Base-by-base conservation (phyloP, 2,329 filamentous ascomycete genomes). In the Cadophora gregata region DNA sequence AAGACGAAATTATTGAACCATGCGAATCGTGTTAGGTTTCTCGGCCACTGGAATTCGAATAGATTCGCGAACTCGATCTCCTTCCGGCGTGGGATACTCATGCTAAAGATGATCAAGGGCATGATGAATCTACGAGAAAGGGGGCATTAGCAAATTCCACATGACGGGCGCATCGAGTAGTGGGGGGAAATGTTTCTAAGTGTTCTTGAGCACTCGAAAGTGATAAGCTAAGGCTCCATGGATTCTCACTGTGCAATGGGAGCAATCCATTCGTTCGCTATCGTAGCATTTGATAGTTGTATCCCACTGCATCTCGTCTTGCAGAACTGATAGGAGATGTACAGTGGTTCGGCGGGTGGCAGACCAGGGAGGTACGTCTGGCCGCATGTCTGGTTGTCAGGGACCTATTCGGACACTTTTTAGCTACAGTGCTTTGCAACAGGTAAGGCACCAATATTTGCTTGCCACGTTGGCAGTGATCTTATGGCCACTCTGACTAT, bases 21-120 rank as follows among this genome's bases (percentile, higher is more conserved):
- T 9, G 5, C 16, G 16, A 27, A 64, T 50, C 47, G 55, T 9
- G 66, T 64, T 12, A 65, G 19, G 7, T 16, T 55, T n/a, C n/a
- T 61, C 9, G 60, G 55, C 67, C 60, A 66, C 33, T 76, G 73
- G n/a, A 75, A 66, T 14, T 77, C 75, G n/a, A 75, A 66, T 14
- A 76, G 47, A 6, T 75, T 72, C 3, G 75, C 75, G 50, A 77
- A 75, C 5, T 72, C 71, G 12, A 78, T 70, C 58, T 77, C 74
- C 19, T 72, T 71, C 33, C 73, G 72, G 7, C 77, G 72, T 12
- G 78, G 78, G 4, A 79, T 75, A 47, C 76, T 78, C 66, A 77
- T 76, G 59, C 76, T 77, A 67, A 79, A 79, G 0, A 78, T 76
- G 3, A 79, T 67, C 19, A 75, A 75, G 0, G 77, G 78, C 36